Evolutionary conservation across 371 early-diverging fungal genomes (phyloP).

Genomic region (Actinomucor elegans): DNA sequence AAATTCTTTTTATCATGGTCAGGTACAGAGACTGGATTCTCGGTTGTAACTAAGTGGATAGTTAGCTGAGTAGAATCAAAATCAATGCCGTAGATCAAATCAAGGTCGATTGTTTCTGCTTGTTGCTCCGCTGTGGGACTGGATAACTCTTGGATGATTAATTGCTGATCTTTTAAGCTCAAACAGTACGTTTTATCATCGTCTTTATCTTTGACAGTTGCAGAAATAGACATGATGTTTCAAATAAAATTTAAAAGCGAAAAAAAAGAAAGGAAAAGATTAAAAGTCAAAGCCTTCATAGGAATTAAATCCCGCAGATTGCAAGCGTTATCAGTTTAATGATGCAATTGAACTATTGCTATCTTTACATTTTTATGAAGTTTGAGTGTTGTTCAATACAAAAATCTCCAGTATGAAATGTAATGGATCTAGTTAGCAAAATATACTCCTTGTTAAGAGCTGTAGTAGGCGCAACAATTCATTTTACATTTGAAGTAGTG

Average conservation of each 20-base stretch:
- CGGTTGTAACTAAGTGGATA: background rate
- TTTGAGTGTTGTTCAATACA: too few species aligned
- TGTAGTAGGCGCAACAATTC: too few species aligned
- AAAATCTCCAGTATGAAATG: too few species aligned
- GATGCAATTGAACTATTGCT: too few species aligned
- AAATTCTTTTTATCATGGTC: background rate
- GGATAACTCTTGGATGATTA: background rate
- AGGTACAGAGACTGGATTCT: too few species aligned
- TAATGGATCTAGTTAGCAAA: too few species aligned
- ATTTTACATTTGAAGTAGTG: too few species aligned
- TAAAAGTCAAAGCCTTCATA: too few species aligned
- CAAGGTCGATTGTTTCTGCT: slow-evolving; percentile 4
- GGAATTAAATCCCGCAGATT: too few species aligned
- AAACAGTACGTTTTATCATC: background rate
- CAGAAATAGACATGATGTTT: background rate
- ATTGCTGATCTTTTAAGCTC: background rate
- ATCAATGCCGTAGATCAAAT: slow-evolving; percentile 11
- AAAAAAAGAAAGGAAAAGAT: background rate
- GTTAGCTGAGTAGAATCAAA: background rate
- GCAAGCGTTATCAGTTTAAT: too few species aligned
- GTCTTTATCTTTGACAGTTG: background rate
- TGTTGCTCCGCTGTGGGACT: background rate
- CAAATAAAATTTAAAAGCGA: background rate
- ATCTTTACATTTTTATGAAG: too few species aligned
- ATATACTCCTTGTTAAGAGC: too few species aligned